These are phyloP conservation scores for Alternaria metachromatica DNA, from an alignment of 2,329 filamentous ascomycete genomes.

Conservation along the genomic window DNA sequence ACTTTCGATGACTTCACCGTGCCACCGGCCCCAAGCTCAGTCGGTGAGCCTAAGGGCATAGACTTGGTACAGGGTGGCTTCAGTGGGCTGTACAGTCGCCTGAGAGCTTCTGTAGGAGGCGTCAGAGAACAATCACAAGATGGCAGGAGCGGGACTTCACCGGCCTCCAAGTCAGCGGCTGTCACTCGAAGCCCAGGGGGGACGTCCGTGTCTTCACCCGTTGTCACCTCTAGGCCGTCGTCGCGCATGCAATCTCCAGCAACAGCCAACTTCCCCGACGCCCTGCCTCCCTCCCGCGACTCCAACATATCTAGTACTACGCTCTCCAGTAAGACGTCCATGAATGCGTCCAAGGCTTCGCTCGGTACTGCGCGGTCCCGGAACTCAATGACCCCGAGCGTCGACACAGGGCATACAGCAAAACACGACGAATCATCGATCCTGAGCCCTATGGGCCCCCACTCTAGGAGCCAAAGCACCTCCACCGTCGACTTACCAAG, in stretches of 20 bases:
- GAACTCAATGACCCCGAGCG: conserved; percentile 30
- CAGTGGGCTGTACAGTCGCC: conserved; percentile 85
- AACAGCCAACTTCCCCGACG: conserved; percentile 45
- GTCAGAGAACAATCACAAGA: conserved; percentile 59
- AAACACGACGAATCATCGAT: conserved; percentile 36
- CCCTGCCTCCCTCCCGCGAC: conserved; percentile 42
- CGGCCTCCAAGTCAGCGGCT: conserved; percentile 19
- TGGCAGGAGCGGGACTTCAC: conserved; percentile 22
- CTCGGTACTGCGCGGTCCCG: conserved; percentile 35
- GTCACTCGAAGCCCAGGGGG: conserved; percentile 31
- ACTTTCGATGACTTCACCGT: conserved; percentile 93
- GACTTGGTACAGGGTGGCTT: conserved; percentile 85
- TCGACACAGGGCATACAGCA: conserved; percentile 26
- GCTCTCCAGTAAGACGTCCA: conserved; percentile 38
- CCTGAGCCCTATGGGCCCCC: conserved; percentile 35
- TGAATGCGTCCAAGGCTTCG: conserved; percentile 22
- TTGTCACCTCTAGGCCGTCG: conserved; percentile 43
- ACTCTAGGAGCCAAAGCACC: conserved; percentile 28
- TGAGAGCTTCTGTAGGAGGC: conserved; percentile 81
- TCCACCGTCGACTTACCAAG: conserved; percentile 27
- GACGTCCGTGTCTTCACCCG: conserved; percentile 45
- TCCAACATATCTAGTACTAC: conserved; percentile 41
- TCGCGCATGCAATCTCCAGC: conserved; percentile 50
- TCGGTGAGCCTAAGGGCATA: conserved; percentile 71
- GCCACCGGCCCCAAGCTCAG: conserved; percentile 65